Conservation (phyloP, 2,329 filamentous ascomycete species). For the Didymella pinodella region DNA sequence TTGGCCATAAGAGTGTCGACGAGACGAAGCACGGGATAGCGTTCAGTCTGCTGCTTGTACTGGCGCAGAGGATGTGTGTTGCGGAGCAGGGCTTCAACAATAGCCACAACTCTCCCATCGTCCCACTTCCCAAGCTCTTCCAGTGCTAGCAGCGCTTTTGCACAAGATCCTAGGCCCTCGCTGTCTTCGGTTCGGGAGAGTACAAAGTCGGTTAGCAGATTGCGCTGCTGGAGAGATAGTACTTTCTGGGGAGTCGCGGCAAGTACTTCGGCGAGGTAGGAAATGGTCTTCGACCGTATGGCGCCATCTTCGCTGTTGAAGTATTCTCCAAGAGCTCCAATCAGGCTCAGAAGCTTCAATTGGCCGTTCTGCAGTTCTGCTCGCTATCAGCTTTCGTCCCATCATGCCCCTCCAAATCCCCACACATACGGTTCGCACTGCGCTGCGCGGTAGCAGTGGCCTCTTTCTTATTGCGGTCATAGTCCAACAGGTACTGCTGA, state of each 20-base stretch:
- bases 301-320: constrained; percentile 71
- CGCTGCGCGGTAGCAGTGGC: constrained; percentile 54
- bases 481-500: constrained; percentile 61
- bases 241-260: constrained; percentile 61
- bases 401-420: constrained; percentile 20
- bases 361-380: constrained; percentile 67
- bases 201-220: constrained; percentile 68
- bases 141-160: constrained; percentile 65
- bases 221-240: constrained; percentile 67
- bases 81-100: constrained; percentile 60
- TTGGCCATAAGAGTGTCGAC: constrained; percentile 68
- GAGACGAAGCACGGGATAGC: constrained; percentile 69
- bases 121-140: constrained; percentile 69
- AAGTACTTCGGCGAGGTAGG: constrained; percentile 61
- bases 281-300: constrained; percentile 65
- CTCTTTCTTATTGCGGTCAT: constrained; percentile 58
- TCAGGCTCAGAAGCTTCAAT: constrained; percentile 67
- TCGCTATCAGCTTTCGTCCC: constrained; percentile 29
- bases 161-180: constrained; percentile 63
- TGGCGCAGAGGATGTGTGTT: constrained; percentile 67
- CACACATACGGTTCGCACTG: constrained; percentile 52
- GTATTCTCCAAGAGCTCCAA: constrained; percentile 71
- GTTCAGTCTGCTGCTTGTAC: constrained; percentile 66
- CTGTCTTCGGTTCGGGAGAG: constrained; percentile 67
- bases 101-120: constrained; percentile 61